A percentile compares a stretch with the other conserved stretches of the same genome.
Conservation (phyloP, 1,284 basidiomycete genomes). For the Tremellales sp. region DNA sequence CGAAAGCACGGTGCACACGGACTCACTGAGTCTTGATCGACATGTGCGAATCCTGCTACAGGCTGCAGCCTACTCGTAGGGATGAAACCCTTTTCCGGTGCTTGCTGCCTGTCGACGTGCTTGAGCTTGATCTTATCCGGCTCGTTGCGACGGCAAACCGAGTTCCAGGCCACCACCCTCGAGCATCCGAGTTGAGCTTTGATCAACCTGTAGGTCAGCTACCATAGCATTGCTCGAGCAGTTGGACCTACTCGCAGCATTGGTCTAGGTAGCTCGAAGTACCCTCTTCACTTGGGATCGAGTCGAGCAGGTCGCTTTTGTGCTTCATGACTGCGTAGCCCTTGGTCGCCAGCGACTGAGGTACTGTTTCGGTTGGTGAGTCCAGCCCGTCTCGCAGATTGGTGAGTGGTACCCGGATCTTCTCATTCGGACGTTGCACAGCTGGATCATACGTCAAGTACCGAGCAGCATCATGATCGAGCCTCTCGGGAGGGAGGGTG, state of each 20-base stretch:
- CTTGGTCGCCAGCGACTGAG: slow-evolving; percentile 20
- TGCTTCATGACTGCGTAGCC: slow-evolving; percentile 32
- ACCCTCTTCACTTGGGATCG: slow-evolving; percentile 21
- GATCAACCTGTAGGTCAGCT: slow-evolving; percentile 16
- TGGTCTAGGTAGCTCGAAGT: slow-evolving; percentile 29
- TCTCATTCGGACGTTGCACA: slow-evolving; percentile 20
- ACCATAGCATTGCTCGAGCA: not conserved
- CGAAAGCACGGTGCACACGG: not conserved
- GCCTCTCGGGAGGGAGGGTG: slow-evolving; percentile 17
- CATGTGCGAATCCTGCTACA: slow-evolving; percentile 29
- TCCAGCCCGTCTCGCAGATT: slow-evolving; percentile 28
- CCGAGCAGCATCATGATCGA: slow-evolving; percentile 16
- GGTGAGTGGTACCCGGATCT: slow-evolving; percentile 17
- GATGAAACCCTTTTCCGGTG: slow-evolving; percentile 22
- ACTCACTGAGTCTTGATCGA: slow-evolving; percentile 36
- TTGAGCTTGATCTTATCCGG: slow-evolving; percentile 12
- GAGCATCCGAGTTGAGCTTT: slow-evolving; percentile 24
- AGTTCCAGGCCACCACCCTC: slow-evolving; percentile 37
- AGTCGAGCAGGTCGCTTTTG: slow-evolving; percentile 9
- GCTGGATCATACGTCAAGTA: slow-evolving; percentile 17
- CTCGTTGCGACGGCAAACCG: slow-evolving; percentile 20
- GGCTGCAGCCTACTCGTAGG: slow-evolving; percentile 24
- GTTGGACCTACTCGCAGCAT: slow-evolving; percentile 21
- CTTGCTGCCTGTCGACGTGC: slow-evolving; percentile 19
- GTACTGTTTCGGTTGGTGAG: not conserved